These are phyloP conservation scores for Lodderomyces elongisporus DNA, from an alignment of 1,139 yeast genomes.

Conservation along the genomic window DNA sequence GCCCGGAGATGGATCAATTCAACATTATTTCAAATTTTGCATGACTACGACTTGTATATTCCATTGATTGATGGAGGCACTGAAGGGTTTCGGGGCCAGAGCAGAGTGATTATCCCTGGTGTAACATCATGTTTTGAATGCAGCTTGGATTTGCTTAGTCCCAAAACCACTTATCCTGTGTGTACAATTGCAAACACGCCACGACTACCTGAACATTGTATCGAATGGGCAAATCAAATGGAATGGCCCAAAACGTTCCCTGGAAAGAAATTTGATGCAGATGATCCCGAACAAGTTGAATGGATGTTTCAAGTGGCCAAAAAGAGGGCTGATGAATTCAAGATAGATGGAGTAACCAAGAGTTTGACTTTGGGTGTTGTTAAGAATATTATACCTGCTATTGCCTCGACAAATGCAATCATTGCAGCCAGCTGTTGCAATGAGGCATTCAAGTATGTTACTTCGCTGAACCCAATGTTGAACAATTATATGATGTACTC, in stretches of 20 bases:
- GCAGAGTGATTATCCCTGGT: conserved; percentile 81
- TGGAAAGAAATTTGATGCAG: conserved; percentile 56
- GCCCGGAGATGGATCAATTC: conserved; percentile 93
- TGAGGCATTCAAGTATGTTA: conserved; percentile 76
- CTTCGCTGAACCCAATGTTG: conserved; percentile 62
- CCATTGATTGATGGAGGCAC: conserved; percentile 96
- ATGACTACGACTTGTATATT: conserved; percentile 48
- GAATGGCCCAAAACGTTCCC: conserved; percentile 63
- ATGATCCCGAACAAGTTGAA: conserved; percentile 60
- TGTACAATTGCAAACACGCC: conserved; percentile 96
- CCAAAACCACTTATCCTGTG: conserved; percentile 73
- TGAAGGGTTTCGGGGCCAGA: conserved; percentile 91
- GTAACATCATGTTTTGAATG: conserved; percentile 91
- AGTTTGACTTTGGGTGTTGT: conserved; percentile 79
- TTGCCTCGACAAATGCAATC: conserved; percentile 90
- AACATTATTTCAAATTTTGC: conserved; percentile 57
- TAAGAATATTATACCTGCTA: conserved; percentile 89
- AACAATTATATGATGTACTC: conserved; percentile 85
- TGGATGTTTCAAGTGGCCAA: conserved; percentile 58
- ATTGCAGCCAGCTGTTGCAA: conserved; percentile 90
- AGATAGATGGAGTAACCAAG: conserved; percentile 69
- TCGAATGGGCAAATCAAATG: conserved; percentile 82
- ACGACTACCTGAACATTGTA: conserved; percentile 87
- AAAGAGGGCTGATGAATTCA: conserved; percentile 57
- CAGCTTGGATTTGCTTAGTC: conserved; percentile 70